Evolutionary conservation across 192 early-diverging fungal species (phyloP), one percentile per base, ranked within the genome.

Genomic region (Pecoramyces ruminantium): DNA sequence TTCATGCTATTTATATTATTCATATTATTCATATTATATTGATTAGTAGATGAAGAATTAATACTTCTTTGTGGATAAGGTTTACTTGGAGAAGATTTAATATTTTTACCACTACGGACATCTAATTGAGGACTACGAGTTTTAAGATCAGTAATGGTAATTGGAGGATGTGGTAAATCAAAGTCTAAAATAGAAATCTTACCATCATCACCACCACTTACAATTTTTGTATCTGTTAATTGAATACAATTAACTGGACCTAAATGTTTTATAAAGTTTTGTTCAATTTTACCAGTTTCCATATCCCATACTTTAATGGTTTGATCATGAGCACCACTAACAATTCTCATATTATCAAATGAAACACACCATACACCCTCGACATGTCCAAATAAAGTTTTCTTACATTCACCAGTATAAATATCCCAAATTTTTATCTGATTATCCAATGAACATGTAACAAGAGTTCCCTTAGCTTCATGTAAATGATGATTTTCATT

Each of bases 391-490:
- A 93, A 94, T 27, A 97, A 82, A 2, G 93, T 93, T 78, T 88
- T 88, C 15, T 95, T 84, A 38, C 90, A 93, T 80, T 92, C 84
- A 15, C 95, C 96, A 2, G 92, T 91, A 77, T 92, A 89, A 25
- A 95, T 86, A 79, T 95, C 93, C 96, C 96, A 99, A n/a, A 99
- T 88, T 78, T 94, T 94, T 79, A 99, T 88, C 1, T 90, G 95
- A 77, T 92, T 91, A 81, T 98, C 98, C 13, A 94, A 85, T 18
- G 92, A 92, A 14, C 95, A 94, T 13, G 95, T 94, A 25, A 98
- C 91, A 80, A 97, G 25, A 27, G 51, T 67, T 21, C 51, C 51
- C n/a, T 86, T 16, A 92, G 84, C 78, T 92, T 85, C 27, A 92
- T 90, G 81, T 95, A 93, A 78, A 89, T 88, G 34, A 88, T 89